Evolutionary conservation across 2,329 filamentous ascomycete genomes (phyloP).

Genomic region (Knoxdaviesia capensis): DNA sequence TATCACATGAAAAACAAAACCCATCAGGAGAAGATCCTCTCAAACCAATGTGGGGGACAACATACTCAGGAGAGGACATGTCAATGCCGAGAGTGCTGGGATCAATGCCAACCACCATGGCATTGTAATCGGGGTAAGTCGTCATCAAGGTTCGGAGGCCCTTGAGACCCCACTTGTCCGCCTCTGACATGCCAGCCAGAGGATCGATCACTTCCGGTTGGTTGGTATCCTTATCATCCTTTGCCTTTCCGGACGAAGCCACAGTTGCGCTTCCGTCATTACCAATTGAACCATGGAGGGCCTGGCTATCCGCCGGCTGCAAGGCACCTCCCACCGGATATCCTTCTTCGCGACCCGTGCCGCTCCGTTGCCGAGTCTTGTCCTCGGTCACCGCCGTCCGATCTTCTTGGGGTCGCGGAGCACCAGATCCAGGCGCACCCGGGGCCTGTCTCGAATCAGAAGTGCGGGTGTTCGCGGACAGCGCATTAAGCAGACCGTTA

Average conservation of each 20-base stretch:
- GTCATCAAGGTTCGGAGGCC: conserved; percentile 43
- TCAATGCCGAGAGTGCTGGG: conserved; percentile 36
- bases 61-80: conserved; percentile 35
- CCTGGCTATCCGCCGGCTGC: conserved; percentile 16
- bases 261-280: conserved; percentile 9
- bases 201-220: conserved; percentile 30
- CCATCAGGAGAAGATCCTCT: conserved; percentile 1
- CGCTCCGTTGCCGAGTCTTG: conserved; percentile 23
- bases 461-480: conserved; percentile 36
- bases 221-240: conserved; percentile 13
- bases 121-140: conserved; percentile 41
- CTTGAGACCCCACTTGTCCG: conserved; percentile 45
- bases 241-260: conserved; percentile 13
- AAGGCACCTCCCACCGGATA: conserved; percentile 11
- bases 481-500: conserved; percentile 41
- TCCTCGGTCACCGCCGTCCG: conserved; percentile 20
- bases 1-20: not conserved
- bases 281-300: conserved; percentile 25
- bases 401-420: conserved; percentile 8
- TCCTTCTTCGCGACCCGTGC: conserved; percentile 22
- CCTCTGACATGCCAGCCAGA: conserved; percentile 37
- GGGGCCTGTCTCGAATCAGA: conserved; percentile 14
- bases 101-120: conserved; percentile 39
- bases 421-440: not conserved
- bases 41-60: too few relatives aligned